Percentiles rank a stretch among this genome's conserved stretches.
Evolutionary conservation across 1,139 yeast species (phyloP).

Genomic region (Debaryomyces sp.): DNA sequence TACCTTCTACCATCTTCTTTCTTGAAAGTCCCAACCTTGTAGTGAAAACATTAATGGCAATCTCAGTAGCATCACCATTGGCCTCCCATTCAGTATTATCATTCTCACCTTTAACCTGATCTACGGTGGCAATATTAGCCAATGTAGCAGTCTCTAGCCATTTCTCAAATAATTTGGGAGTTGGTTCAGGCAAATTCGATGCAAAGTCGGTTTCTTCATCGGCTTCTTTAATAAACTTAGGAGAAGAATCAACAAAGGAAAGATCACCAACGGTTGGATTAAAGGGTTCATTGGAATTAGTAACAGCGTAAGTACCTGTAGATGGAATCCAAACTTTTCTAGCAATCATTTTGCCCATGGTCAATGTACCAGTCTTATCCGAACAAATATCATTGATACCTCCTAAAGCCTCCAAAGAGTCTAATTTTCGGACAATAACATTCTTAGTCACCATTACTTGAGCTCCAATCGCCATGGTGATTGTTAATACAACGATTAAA

Average conservation of each 20-base stretch:
- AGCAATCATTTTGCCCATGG: constrained; percentile 80
- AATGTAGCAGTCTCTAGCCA: constrained; percentile 68
- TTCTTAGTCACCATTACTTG: constrained; percentile 72
- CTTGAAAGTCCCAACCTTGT: constrained; percentile 57
- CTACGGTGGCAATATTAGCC: constrained; percentile 72
- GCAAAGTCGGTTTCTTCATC: constrained; percentile 41
- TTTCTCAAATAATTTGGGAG: constrained; percentile 32
- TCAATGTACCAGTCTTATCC: constrained; percentile 81
- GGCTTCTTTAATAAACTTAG: constrained; percentile 37
- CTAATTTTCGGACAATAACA: constrained; percentile 77
- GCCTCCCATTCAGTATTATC: constrained; percentile 62
- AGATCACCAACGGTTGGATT: constrained; percentile 72
- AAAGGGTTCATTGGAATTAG: constrained; percentile 66
- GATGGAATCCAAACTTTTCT: constrained; percentile 75
- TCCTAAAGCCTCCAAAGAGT: constrained; percentile 78
- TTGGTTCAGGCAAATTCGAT: constrained; percentile 27
- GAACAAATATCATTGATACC: constrained; percentile 82
- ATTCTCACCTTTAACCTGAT: constrained; percentile 39
- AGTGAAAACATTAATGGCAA: constrained; percentile 77
- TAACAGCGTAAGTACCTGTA: constrained; percentile 65
- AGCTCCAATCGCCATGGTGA: constrained; percentile 87
- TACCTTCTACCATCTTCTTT: constrained; percentile 24
- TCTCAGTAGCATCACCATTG: constrained; percentile 84
- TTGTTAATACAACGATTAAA: constrained; percentile 76
- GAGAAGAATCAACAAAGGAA: constrained; percentile 41